Percentiles rank a stretch among this genome's conserved stretches.
Conservation (phyloP, 306 rosid genomes). For the apple (Malus domestica) region DNA sequence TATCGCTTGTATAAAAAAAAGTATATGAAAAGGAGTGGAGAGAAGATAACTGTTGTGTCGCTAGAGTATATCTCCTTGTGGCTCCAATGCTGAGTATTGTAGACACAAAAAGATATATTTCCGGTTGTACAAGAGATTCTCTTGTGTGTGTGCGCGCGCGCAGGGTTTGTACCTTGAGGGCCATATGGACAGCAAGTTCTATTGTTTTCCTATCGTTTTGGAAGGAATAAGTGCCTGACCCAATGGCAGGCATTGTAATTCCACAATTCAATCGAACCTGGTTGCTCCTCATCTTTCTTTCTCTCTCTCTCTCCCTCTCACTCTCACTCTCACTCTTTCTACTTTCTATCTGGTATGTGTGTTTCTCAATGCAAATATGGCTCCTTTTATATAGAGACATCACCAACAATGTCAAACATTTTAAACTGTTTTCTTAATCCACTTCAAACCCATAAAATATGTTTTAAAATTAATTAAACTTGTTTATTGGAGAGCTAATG, state of each 20-base stretch:
- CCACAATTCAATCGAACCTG: slow-evolving; percentile 68
- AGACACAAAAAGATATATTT: too few relatives aligned
- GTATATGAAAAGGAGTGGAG: too few relatives aligned
- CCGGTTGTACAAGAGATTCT: rapidly evolving
- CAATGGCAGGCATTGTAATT: slow-evolving; percentile 69
- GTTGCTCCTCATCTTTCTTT: slow-evolving; percentile 38
- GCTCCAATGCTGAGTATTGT: too few relatives aligned
- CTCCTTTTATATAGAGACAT: slow-evolving; percentile 23
- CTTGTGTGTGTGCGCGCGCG: neutral
- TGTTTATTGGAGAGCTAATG: neutral
- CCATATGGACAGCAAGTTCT: slow-evolving; percentile 62
- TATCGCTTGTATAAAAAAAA: too few relatives aligned
- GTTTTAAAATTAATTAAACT: neutral
- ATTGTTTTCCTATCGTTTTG: slow-evolving; percentile 50
- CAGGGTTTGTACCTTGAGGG: slow-evolving; percentile 52
- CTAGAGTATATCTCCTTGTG: too few relatives aligned
- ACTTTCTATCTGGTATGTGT: neutral
- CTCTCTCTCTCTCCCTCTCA: neutral
- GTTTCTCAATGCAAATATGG: slow-evolving; percentile 20
- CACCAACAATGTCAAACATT: slow-evolving; percentile 25
- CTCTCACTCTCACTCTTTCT: neutral
- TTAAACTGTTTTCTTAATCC: slow-evolving; percentile 14
- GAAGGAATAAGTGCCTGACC: slow-evolving; percentile 74
- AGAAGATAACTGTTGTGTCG: too few relatives aligned
- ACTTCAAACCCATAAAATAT: slow-evolving; percentile 19